Base-by-base conservation (phyloP, 371 early-diverging fungal genomes). In the Apophysomyces elegans region DNA sequence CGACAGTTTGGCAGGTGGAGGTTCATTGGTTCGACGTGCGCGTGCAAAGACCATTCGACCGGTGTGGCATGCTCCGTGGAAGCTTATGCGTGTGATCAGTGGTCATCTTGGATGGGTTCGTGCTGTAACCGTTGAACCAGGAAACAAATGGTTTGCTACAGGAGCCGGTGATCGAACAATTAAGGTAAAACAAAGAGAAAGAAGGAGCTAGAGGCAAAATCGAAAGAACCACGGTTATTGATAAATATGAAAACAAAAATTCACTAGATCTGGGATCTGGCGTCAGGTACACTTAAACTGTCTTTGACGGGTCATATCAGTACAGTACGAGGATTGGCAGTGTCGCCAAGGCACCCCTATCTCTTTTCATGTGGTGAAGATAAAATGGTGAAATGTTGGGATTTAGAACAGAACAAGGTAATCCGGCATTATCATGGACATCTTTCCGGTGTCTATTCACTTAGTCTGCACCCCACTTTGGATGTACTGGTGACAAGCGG, bases 11-110 rank as follows among this genome's bases (percentile, higher is more conserved):
- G 74, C 71, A 8, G 84, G 84, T 37, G 75, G 79, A 37, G 84
- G 84, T 1, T 87, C 88, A 7, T 74, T 88, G 58, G 84, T 90
- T 21, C 83, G 87, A 47, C 83, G 90, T 63, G 76, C 87, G 44
- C 78, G 77, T 21, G 85, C 87, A 54, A 84, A 84, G 77, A 79
- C 78, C 0, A 79, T 85, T 61, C 77, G 85, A 74, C 87, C 97
- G 62, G 80, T 89, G 58, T 98, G 98, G 98, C 99, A 98, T 76
- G 95, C 99, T 32, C 99, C 99, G n/a, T 98, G 99, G 98, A 96
- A 96, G 79, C 85, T 98, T 63, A 96, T 96, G 96, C 87, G 95
- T 65, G 96, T 98, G 46, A 96, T 99, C 61, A 92, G 93, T 69
- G 99, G 99, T 5, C 99, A 99, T 76, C 84, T 95, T 63, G 99